Evolutionary conservation across 129 eudicot species (phyloP).

Genomic region (Silybum marianum): DNA sequence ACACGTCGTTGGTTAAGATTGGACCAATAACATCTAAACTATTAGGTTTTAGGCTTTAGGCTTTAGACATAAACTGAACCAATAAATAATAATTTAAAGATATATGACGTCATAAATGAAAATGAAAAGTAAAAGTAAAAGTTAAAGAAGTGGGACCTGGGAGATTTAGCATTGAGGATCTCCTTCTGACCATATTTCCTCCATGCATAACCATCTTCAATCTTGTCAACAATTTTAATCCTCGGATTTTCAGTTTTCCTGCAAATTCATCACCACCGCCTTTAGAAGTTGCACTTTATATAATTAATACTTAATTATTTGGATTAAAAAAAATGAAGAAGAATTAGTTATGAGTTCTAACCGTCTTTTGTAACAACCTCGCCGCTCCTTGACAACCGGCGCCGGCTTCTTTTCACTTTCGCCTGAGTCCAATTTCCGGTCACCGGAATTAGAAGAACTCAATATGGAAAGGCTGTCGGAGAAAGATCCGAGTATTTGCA

Average conservation of each 20-base stretch:
- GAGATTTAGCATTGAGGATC: slow-evolving; percentile 45
- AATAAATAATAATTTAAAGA: neutral
- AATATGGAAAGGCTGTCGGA: slow-evolving; percentile 29
- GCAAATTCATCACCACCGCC: too few relatives aligned
- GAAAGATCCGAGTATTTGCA: slow-evolving; percentile 47
- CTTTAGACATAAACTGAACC: neutral
- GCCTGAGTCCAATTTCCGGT: too few relatives aligned
- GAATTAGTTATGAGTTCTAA: neutral
- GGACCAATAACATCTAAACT: neutral
- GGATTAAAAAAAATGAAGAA: too few relatives aligned
- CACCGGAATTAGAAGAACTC: slow-evolving; percentile 16
- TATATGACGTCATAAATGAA: neutral
- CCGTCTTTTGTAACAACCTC: slow-evolving; percentile 67
- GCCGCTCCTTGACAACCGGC: slow-evolving; percentile 40
- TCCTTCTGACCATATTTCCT: slow-evolving; percentile 69
- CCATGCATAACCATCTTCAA: slow-evolving; percentile 64
- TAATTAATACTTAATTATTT: too few relatives aligned
- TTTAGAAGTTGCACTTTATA: too few relatives aligned
- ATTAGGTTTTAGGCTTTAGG: too few relatives aligned
- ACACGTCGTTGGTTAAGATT: neutral
- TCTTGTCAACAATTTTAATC: slow-evolving; percentile 24
- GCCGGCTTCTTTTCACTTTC: slow-evolving; percentile 24
- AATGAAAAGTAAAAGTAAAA: neutral
- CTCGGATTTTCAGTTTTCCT: slow-evolving; percentile 41
- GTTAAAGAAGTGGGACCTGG: slow-evolving; percentile 55